Conservation (phyloP, 176 grass and related monocot species). For the Hordeum marinum region DNA sequence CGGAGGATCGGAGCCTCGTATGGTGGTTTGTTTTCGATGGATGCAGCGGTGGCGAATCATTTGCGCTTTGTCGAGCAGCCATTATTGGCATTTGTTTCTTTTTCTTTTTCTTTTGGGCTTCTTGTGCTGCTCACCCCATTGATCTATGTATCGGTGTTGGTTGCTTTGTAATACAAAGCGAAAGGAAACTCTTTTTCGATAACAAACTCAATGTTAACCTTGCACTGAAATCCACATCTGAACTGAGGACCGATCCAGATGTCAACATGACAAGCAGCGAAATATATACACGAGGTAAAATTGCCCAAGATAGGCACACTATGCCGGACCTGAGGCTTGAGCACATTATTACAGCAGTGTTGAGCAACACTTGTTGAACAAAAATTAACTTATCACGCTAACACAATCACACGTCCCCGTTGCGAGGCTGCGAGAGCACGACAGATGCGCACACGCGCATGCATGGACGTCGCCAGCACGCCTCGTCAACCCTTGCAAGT, state of each 20-base stretch:
- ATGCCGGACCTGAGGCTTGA: background rate
- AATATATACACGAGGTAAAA: background rate
- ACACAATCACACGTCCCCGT: background rate
- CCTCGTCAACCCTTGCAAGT: slow-evolving; percentile 18
- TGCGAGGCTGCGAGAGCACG: background rate
- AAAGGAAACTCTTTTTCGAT: too few species aligned
- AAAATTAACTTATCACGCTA: slow-evolving; percentile 1
- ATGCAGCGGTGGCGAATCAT: too few species aligned
- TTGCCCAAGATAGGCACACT: background rate
- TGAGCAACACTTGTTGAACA: background rate
- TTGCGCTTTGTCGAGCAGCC: too few species aligned
- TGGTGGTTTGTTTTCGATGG: too few species aligned
- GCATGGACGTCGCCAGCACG: background rate
- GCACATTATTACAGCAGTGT: background rate
- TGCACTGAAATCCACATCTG: background rate
- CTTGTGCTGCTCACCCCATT: too few species aligned
- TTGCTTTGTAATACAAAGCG: too few species aligned
- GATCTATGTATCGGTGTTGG: too few species aligned
- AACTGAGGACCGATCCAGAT: background rate
- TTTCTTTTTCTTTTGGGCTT: too few species aligned
- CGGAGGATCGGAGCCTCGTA: too few species aligned
- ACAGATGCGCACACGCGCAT: background rate
- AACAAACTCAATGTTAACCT: too few species aligned
- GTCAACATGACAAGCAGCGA: background rate
- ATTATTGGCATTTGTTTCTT: too few species aligned